Base-by-base conservation (phyloP, 768 basidiomycete genomes). In the Fomitopsis pulvina region DNA sequence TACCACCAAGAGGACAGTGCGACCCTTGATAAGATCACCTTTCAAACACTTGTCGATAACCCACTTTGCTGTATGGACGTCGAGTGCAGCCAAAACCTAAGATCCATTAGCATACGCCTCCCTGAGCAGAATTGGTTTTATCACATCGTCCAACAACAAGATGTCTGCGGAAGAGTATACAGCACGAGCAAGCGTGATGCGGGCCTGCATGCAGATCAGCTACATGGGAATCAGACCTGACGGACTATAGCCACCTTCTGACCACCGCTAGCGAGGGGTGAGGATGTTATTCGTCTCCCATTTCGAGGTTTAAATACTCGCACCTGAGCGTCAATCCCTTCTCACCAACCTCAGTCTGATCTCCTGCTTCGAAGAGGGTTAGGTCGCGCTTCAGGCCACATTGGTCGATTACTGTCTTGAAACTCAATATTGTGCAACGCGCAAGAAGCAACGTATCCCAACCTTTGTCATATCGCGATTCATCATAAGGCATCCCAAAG, bases 91-190 rank as follows among this genome's bases (percentile, higher is more conserved):
- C 24, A 77, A 67, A 34, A 75, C 52, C 63, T 63, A 32, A 4
- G 21, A 3, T 3, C n/a, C 20, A 25, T 37, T 11, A 18, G 26
- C 14, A 8, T 25, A 41, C 41, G 27, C 12, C 10, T 5, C 12
- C 9, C 20, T 37, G 49, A 45, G 3, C 26, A 8, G 24, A 8
- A 16, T 24, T 7, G 21, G 21, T 10, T 8, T 4, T 14, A 28
- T 47, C 24, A 85, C 76, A 57, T 87, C 85, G 56, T 89, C 86
- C 37, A 87, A 64, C 10, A 92, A 63, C 11, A 92, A 59, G 24
- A 83, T 78, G 14, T 77, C 63, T 0, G 87, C 80, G 7, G 63
- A 63, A 1, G 77, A 78, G 24, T 84, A 84, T 1, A 83, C 67
- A 0, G 81, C 79, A 5, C 81, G 69, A 10, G 81, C 81, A n/a